Conservation (phyloP, 2,329 filamentous ascomycete genomes). For the Pseudophaeomoniella oleicola region DNA sequence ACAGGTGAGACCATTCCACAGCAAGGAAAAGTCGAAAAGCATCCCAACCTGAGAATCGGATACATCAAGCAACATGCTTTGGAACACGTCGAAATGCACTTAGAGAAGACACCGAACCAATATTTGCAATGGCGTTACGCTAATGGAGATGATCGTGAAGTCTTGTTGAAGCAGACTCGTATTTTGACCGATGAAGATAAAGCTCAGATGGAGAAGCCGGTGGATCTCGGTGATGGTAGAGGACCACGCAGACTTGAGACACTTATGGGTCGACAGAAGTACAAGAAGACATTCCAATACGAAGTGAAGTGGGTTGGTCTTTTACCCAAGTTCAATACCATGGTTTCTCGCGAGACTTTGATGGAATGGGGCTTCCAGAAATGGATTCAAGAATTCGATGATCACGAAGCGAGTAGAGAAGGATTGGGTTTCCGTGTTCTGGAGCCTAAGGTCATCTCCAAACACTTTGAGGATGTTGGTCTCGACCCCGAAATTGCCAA, state of each 20-base stretch:
- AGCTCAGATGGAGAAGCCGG: conserved; percentile 77
- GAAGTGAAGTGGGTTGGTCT: conserved; percentile 90
- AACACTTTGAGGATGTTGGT: conserved; percentile 95
- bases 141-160: conserved; percentile 92
- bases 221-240: conserved; percentile 74
- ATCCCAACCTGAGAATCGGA: conserved; percentile 94
- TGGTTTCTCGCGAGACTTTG: conserved; percentile 86
- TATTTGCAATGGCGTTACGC: conserved; percentile 98
- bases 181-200: conserved; percentile 72
- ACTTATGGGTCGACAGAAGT: conserved; percentile 93
- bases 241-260: conserved; percentile 66
- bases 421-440: conserved; percentile 91
- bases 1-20: conserved; percentile 84
- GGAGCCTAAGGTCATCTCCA: conserved; percentile 83
- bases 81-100: conserved; percentile 98
- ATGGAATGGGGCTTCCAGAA: conserved; percentile 77
- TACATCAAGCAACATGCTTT: conserved; percentile 99
- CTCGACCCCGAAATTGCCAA: conserved; percentile 96
- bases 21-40: conserved; percentile 82
- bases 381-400: conserved; percentile 93
- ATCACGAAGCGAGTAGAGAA: conserved; percentile 96
- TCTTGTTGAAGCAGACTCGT: conserved; percentile 94
- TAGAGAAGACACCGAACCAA: conserved; percentile 98
- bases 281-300: conserved; percentile 98
- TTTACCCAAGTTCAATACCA: conserved; percentile 84